Conservation (phyloP, 768 basidiomycete genomes). For the Russula compacta region DNA sequence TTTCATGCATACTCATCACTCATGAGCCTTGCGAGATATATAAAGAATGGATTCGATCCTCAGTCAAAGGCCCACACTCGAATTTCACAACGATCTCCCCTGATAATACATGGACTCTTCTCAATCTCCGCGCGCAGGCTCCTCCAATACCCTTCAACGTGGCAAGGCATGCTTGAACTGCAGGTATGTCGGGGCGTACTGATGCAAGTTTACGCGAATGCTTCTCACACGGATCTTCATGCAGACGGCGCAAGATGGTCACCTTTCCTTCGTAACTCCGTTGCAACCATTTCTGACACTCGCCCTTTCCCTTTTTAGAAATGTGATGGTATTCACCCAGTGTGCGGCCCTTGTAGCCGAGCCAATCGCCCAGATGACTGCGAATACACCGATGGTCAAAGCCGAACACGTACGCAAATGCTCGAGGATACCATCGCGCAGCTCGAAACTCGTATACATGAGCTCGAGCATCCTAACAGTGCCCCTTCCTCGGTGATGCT, state of each 20-base stretch:
- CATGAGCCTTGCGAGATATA: neutral
- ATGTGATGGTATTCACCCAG: conserved; percentile 55
- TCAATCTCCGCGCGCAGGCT: neutral
- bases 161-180: conserved; percentile 21
- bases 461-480: conserved; percentile 19
- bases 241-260: conserved; percentile 20
- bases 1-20: neutral
- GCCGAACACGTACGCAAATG: conserved; percentile 47
- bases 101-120: conserved; percentile 7
- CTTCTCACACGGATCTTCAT: neutral
- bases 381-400: conserved; percentile 56
- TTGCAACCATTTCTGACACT: neutral
- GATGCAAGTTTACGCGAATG: neutral
- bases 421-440: conserved; percentile 51
- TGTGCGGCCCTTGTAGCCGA: conserved; percentile 52
- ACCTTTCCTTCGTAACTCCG: neutral
- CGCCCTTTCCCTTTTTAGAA: conserved; percentile 32
- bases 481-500: conserved; percentile 12
- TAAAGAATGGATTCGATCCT: conserved; percentile 7
- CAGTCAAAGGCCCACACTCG: neutral
- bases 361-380: conserved; percentile 58
- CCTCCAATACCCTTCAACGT: conserved; percentile 18
- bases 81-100: neutral
- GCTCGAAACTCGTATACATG: conserved; percentile 41
- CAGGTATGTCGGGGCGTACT: conserved; percentile 7